A percentile compares a stretch with the other conserved stretches of the same genome.
phyloP scores from a whole-genome alignment of 1,284 basidiomycete species.

The Trichosporon coremiiforme region DNA sequence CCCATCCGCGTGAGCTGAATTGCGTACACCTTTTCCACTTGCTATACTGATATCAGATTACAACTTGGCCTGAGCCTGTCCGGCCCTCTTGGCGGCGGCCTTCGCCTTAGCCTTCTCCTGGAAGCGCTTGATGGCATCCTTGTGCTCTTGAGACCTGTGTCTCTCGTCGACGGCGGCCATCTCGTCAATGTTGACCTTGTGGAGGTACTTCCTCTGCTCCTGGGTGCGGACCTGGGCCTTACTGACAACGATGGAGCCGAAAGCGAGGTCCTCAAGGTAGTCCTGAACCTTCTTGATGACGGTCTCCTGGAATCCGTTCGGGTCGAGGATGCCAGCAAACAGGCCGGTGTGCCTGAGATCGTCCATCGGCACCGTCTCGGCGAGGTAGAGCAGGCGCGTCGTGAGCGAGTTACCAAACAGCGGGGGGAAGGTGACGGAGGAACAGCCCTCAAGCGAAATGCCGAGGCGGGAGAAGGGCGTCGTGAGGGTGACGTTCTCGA shows the following conservation, averaged over 20 bases:
- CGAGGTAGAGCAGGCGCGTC: conserved; percentile 29
- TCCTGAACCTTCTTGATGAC: conserved; percentile 23
- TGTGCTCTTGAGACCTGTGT: conserved; percentile 23
- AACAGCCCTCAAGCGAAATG: conserved; percentile 30
- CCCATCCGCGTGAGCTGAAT: background rate
- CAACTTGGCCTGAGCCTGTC: conserved; percentile 23
- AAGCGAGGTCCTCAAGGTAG: conserved; percentile 27
- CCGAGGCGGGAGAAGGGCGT: conserved; percentile 34
- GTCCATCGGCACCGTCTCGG: conserved; percentile 27
- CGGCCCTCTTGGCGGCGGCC: conserved; percentile 22
- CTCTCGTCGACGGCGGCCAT: conserved; percentile 26
- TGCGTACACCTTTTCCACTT: background rate
- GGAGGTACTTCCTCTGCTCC: conserved; percentile 18
- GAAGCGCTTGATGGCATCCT: conserved; percentile 25
- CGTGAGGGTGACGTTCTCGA: conserved; percentile 28
- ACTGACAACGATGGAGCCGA: conserved; percentile 24
- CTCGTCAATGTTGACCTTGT: conserved; percentile 28
- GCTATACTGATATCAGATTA: conserved; percentile 4
- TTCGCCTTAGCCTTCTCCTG: conserved; percentile 21
- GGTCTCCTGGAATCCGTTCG: conserved; percentile 20
- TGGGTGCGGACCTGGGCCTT: conserved; percentile 26
- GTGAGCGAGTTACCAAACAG: conserved; percentile 28
- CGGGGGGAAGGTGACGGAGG: conserved; percentile 29
- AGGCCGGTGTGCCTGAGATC: conserved; percentile 27
- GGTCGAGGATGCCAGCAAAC: conserved; percentile 23